Evolutionary conservation across 805 yeast species (phyloP), one percentile per base, ranked within the genome.

Genomic region (Hagleromyces aurorensis): DNA sequence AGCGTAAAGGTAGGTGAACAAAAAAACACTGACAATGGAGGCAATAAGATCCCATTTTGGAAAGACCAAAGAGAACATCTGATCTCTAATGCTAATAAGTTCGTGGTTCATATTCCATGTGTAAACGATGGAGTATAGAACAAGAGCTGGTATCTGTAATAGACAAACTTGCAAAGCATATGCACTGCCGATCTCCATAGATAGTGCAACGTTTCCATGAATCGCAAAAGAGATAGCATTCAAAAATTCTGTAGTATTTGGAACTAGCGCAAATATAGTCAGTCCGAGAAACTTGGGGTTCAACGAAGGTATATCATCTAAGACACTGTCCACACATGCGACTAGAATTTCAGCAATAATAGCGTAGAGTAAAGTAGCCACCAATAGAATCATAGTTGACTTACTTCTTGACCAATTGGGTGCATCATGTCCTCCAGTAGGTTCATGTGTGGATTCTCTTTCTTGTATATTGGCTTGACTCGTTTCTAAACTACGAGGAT

Each of bases 151-250:
- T 26, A 91, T 83, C 54, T 91, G 98, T 41, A 91, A 67, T 35
- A 91, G 64, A 44, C 95, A 89, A 10, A 91, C 98, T 56, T 91
- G 98, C 36, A 91, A 65, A 0, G 95, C 98, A 53, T 91, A 91
- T 0, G 98, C 98, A 39, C 94, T 78, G 37, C 98, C 98, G 56
- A 91, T 91, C 53, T 91, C 98, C 94, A 91, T 83, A 3, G 95
- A 83, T 25, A 91, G 64, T 1, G 98, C 95, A 32, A 91, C 95
- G 44, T 91, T 91, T 1, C 98, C 98, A 44, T 89, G 76, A 44
- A 85, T 75, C 0, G 98, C 98, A 63, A 91, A 91, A 15, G 96
- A 86, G 34, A 91, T 87, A 46, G 97, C 98, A 58, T 91, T 91
- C 35, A 91, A 69, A 48, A 91, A 91, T 59, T 91, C 98, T 0